Evolutionary conservation across 2,329 filamentous ascomycete genomes (phyloP), one percentile per base, ranked within the genome.

Genomic region (Coniochaeta hoffmannii): DNA sequence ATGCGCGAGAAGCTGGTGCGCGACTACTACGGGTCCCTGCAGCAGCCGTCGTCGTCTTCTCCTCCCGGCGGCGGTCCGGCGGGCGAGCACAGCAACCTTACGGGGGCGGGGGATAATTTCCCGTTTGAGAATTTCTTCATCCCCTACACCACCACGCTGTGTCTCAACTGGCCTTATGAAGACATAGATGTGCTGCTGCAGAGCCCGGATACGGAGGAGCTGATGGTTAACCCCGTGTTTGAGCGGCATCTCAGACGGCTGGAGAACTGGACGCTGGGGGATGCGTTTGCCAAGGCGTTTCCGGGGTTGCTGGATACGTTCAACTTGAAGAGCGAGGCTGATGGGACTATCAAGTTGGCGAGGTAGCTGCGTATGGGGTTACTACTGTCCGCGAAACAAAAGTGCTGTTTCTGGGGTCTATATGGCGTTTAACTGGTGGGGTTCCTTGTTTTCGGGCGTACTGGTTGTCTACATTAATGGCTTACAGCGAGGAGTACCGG

Each of bases 221-320:
- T 90, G 57, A 78, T 88, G 60, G 90, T 96, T 59, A 96, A 94
- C 60, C 90, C 90, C 0, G 88, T 90, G 0, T 96, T 96, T 67
- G 89, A 95, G 71, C 77, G 83, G 35, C 91, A 97, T 67, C 66
- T 96, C 51, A 73, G 87, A 3, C 79, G 88, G 44, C 66, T 91
- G 36, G 81, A 85, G 57, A 96, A 96, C 64, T 97, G 92, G 91
- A 87, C 83, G 57, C 66, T 96, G 1, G 90, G 90, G 0, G 78
- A 81, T 5, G 75, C 76, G 1, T 94, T 94, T 68, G 78, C 79
- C 22, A 76, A 79, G 58, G 75, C 79, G 0, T 90, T 87, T 63
- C 89, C 90, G 0, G 68, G 66, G 9, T 66, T 88, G 57, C 70
- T 63, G 28, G 75, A 73, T 53, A 75, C 72, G 19, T 79, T 69